These are phyloP conservation scores for Xerocomus spinulosus DNA, from an alignment of 768 basidiomycete species.

Conservation along the genomic window DNA sequence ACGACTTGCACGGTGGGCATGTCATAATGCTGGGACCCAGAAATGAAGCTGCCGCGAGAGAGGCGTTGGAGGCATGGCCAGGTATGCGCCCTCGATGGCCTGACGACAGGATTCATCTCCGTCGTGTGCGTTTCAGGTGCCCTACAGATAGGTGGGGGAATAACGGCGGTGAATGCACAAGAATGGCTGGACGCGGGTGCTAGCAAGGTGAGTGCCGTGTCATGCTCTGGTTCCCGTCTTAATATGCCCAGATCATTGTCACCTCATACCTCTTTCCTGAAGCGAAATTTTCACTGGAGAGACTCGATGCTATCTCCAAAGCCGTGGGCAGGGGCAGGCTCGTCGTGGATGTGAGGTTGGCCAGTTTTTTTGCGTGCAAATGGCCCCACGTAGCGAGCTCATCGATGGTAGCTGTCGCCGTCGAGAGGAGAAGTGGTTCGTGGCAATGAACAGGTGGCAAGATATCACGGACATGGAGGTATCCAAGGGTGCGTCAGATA, in stretches of 20 bases:
- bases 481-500: conserved; percentile 52
- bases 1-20: conserved; percentile 81
- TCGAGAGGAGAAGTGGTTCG: conserved; percentile 73
- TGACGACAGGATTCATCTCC: conserved; percentile 3
- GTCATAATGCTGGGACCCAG: conserved; percentile 92
- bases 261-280: conserved; percentile 92
- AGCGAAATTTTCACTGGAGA: conserved; percentile 71
- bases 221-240: conserved; percentile 4
- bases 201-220: conserved; percentile 59
- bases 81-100: conserved; percentile 35
- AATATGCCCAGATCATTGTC: conserved; percentile 75
- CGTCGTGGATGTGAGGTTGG: conserved; percentile 92
- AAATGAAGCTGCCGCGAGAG: conserved; percentile 84
- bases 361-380: neutral
- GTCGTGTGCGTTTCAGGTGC: conserved; percentile 42
- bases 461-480: conserved; percentile 94
- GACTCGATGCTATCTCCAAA: conserved; percentile 57
- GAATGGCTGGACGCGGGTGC: conserved; percentile 89
- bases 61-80: conserved; percentile 82
- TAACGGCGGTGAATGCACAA: conserved; percentile 72
- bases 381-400: neutral
- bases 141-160: conserved; percentile 92
- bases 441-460: conserved; percentile 99
- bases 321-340: conserved; percentile 78
- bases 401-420: conserved; percentile 66